Base-by-base conservation (phyloP, 331 rosid genomes). In the Telfairia occidentalis region DNA sequence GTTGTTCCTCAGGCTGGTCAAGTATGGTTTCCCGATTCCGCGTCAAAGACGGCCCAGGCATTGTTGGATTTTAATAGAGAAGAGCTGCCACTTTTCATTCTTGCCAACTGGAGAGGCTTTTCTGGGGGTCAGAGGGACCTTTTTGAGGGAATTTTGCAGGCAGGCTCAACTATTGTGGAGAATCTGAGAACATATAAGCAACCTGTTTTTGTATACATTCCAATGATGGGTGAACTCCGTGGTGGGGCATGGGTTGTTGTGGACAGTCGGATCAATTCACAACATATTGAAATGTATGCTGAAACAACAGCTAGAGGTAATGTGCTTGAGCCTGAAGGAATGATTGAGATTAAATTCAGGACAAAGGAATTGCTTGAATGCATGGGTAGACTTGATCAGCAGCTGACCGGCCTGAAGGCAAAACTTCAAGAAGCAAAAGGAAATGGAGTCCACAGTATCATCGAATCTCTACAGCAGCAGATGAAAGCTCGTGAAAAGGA, bases 1-100 rank as follows among this genome's bases (percentile, higher is more conserved):
- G 97, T 95, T 77, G 97, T 95, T 81, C 99, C 99, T 81, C 99
- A 95, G 86, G 99, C 99, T 1, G 99, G 99, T 75, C 99, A 95
- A 81, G 99, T 92, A 58, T 95, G 99, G 99, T 95, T 95, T 79
- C 99, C 97, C 7, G 99, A 95, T 86, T 92, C 97, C 64, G 99
- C 99, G 2, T 82, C 90, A 5, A 95, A 95, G 83, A 95, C 97
- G 0, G 99, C 99, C 55, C 99, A 95, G 82, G 96, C 99, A 23
- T 81, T 95, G 78, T 46, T 89, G 83, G 99, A 95, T 80, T 95
- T 90, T 88, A 92, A 95, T 78, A 89, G 92, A 84, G 99, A 95
- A 81, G 99, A 92, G 78, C 88, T 95, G 81, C 99, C 99, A 18
- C 97, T 95, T 69, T 92, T 92, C 88, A 95, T 95, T 83, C 87